phyloP scores from a whole-genome alignment of 805 yeast species.

The Suhomyces vadensis region DNA sequence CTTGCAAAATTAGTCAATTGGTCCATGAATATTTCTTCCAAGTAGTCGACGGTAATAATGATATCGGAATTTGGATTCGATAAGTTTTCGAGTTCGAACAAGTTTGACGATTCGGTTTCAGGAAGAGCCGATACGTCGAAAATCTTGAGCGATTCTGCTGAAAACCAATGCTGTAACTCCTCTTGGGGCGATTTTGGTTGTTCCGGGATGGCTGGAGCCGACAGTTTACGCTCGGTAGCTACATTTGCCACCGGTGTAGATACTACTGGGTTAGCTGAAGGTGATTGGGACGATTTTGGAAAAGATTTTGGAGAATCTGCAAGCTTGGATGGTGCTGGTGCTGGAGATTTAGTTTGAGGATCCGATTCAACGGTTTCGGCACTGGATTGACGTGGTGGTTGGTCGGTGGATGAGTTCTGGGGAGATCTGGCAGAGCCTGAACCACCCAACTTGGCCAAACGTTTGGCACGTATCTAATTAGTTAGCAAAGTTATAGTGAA shows the following conservation, averaged over 20 bases:
- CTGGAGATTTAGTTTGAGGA: neutral
- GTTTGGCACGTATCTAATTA: slow-evolving; percentile 47
- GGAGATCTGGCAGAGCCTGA: neutral
- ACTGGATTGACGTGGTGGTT: too few relatives aligned
- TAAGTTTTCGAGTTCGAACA: neutral
- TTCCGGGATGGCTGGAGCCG: neutral
- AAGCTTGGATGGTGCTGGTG: slow-evolving; percentile 3
- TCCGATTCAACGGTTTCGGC: neutral
- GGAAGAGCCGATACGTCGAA: too few relatives aligned
- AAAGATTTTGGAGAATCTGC: neutral
- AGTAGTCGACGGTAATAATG: slow-evolving; percentile 26
- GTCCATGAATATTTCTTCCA: slow-evolving; percentile 58
- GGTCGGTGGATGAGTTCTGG: neutral
- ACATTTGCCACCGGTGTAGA: neutral
- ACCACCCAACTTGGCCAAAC: slow-evolving; percentile 51
- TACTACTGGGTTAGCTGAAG: neutral
- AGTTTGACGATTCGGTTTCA: neutral
- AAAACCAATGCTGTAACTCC: neutral
- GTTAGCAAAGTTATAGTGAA: slow-evolving; percentile 14
- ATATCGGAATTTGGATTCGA: neutral
- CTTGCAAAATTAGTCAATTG: slow-evolving; percentile 56
- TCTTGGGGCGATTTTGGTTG: neutral
- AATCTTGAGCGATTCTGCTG: neutral
- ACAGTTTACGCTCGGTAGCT: neutral
- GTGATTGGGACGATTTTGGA: neutral